Evolutionary conservation across 169 alveolate species (phyloP).

Genomic region (Plasmodium fragile): DNA sequence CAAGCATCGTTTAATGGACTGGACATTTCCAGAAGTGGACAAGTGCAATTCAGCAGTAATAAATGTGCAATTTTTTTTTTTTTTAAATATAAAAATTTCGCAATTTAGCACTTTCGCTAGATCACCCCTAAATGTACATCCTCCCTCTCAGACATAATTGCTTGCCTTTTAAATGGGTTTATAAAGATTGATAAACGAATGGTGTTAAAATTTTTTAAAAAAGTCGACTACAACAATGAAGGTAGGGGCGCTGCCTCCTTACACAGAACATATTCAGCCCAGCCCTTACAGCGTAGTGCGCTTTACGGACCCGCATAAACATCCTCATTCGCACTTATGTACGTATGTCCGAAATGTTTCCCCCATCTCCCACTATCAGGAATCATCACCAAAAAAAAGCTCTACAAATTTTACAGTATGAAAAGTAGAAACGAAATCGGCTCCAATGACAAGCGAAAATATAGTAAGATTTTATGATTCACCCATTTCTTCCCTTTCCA

Average conservation of each 20-base stretch:
- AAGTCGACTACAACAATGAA: conserved; percentile 48
- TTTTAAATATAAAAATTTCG: not conserved
- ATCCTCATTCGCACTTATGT: not conserved
- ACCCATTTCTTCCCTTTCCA: not conserved
- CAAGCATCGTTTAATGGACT: conserved; percentile 47
- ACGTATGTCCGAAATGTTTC: not conserved
- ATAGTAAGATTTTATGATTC: conserved; percentile 15
- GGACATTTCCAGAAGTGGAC: conserved; percentile 32
- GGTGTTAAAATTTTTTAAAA: conserved; percentile 36
- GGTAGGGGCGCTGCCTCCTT: conserved; percentile 5
- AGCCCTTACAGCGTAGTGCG: not conserved
- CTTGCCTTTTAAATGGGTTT: conserved; percentile 45
- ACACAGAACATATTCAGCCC: not conserved
- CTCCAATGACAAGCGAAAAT: conserved; percentile 23
- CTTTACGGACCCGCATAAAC: not conserved
- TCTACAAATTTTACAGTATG: conserved; percentile 34
- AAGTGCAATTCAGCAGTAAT: conserved; percentile 49
- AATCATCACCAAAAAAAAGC: conserved; percentile 36
- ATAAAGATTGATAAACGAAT: conserved; percentile 47
- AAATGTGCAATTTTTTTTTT: not conserved
- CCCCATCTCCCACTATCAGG: not conserved
- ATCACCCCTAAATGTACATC: not conserved
- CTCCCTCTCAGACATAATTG: conserved; percentile 28
- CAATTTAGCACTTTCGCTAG: not conserved
- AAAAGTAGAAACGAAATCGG: conserved; percentile 18